phyloP scores from a whole-genome alignment of 2,329 filamentous ascomycete genomes.

The Parafenestella ontariensis region DNA sequence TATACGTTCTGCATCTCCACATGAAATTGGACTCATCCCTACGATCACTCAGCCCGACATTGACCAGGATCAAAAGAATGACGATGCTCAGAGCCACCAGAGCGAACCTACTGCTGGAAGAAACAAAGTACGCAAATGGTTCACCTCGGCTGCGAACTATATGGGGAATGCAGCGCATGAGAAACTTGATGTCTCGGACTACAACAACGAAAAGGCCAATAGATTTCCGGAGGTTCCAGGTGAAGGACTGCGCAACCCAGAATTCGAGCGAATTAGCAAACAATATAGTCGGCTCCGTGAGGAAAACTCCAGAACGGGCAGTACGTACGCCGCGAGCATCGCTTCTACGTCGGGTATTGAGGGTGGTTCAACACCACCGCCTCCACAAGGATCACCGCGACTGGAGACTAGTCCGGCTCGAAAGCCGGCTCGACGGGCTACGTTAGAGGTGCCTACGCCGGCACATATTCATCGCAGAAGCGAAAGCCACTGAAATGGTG shows the following conservation, averaged over 20 bases:
- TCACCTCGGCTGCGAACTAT: conserved; percentile 55
- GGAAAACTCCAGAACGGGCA: conserved; percentile 46
- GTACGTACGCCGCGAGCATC: conserved; percentile 49
- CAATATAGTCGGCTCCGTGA: conserved; percentile 53
- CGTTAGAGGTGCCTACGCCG: conserved; percentile 32
- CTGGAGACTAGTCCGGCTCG: conserved; percentile 17
- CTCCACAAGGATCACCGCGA: conserved; percentile 8
- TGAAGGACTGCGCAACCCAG: conserved; percentile 56
- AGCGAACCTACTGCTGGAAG: conserved; percentile 25
- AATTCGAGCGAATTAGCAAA: conserved; percentile 49
- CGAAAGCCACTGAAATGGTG: conserved; percentile 11
- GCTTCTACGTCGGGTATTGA: conserved; percentile 35
- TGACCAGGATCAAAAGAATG: conserved; percentile 1
- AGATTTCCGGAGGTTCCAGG: conserved; percentile 65
- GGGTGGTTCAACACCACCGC: conserved; percentile 23
- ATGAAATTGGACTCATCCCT: conserved; percentile 17
- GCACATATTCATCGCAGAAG: conserved; percentile 16
- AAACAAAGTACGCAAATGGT: conserved; percentile 39
- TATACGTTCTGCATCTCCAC: conserved; percentile 23
- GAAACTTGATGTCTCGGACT: conserved; percentile 56
- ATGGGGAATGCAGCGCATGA: conserved; percentile 58
- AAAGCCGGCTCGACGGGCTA: conserved; percentile 20
- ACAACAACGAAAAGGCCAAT: conserved; percentile 55
- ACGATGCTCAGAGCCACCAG: conserved; percentile 3
- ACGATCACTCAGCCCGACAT: conserved; percentile 22